phyloP scores from a whole-genome alignment of 2,329 filamentous ascomycete species.

The Claviceps monticola region DNA sequence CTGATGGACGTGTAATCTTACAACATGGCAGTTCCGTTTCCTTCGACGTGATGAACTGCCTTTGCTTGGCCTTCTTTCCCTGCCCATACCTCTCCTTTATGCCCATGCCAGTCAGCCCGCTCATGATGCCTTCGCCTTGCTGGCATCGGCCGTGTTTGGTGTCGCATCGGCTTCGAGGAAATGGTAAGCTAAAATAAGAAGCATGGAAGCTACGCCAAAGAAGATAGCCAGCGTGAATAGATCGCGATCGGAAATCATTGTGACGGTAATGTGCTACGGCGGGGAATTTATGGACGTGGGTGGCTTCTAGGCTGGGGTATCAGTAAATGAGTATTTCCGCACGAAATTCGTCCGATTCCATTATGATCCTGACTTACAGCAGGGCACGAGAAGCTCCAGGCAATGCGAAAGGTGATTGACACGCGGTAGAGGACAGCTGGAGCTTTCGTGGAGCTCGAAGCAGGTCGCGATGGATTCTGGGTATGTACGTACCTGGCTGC shows the following conservation, averaged over 20 bases:
- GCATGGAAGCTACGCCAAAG: slow-evolving; percentile 77
- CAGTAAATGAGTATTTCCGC: neutral
- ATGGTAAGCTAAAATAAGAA: slow-evolving; percentile 89
- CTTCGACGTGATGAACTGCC: neutral
- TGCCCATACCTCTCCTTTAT: neutral
- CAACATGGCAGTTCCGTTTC: neutral
- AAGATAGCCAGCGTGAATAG: slow-evolving; percentile 89
- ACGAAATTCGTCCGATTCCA: too few relatives aligned
- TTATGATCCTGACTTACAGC: neutral
- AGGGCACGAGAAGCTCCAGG: neutral
- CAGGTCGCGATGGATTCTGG: neutral
- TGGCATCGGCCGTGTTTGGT: slow-evolving; percentile 5
- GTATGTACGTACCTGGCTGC: neutral
- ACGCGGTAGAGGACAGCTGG: slow-evolving; percentile 9
- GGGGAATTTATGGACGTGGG: neutral
- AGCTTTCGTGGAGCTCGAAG: slow-evolving; percentile 5
- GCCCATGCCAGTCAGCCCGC: neutral
- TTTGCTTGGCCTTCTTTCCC: neutral
- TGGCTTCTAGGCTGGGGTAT: neutral
- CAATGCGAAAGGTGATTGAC: neutral
- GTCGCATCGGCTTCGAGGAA: slow-evolving; percentile 83
- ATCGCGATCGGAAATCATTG: slow-evolving; percentile 87
- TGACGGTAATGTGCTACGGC: slow-evolving; percentile 21
- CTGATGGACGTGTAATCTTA: neutral
- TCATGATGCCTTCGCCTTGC: slow-evolving; percentile 4